Conservation (phyloP, 202 grass and related monocot species). For the Brachypodium distachyon region DNA sequence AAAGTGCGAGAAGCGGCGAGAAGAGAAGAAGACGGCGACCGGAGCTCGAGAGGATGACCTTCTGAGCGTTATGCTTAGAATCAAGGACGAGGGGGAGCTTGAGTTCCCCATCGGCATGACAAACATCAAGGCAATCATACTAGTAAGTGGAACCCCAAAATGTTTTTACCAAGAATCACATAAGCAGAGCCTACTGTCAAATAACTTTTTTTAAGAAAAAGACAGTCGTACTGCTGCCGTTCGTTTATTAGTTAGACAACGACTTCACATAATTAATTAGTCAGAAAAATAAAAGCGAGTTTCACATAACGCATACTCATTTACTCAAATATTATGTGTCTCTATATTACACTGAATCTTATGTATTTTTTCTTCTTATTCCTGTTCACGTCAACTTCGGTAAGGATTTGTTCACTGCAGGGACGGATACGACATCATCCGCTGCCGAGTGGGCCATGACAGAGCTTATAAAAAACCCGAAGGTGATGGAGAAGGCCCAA, state of each 20-base stretch:
- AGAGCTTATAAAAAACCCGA: slow-evolving; percentile 27
- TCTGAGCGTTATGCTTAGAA: slow-evolving; percentile 15
- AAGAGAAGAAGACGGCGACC: not conserved
- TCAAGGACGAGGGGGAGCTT: not conserved
- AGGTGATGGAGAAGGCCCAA: slow-evolving; percentile 22
- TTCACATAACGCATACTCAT: no score
- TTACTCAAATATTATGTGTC: no score
- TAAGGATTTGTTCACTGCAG: slow-evolving; percentile 22
- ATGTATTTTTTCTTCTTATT: no score
- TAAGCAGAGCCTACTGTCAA: no score
- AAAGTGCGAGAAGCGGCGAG: not conserved
- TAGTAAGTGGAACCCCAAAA: slow-evolving; percentile 15
- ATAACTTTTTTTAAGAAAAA: no score
- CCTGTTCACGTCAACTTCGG: not conserved
- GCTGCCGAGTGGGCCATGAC: slow-evolving; percentile 37
- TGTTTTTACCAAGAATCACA: no score
- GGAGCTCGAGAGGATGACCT: not conserved
- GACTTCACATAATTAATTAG: no score
- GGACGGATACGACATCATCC: slow-evolving; percentile 20
- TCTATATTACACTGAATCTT: no score
- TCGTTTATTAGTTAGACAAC: no score
- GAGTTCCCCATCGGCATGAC: slow-evolving; percentile 26
- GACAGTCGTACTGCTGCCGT: no score
- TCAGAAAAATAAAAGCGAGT: no score
- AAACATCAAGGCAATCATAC: slow-evolving; percentile 40